Percentiles rank a stretch among this genome's conserved stretches.
Conservation (phyloP, 2,329 filamentous ascomycete genomes). For the Epicoccum nigrum region DNA sequence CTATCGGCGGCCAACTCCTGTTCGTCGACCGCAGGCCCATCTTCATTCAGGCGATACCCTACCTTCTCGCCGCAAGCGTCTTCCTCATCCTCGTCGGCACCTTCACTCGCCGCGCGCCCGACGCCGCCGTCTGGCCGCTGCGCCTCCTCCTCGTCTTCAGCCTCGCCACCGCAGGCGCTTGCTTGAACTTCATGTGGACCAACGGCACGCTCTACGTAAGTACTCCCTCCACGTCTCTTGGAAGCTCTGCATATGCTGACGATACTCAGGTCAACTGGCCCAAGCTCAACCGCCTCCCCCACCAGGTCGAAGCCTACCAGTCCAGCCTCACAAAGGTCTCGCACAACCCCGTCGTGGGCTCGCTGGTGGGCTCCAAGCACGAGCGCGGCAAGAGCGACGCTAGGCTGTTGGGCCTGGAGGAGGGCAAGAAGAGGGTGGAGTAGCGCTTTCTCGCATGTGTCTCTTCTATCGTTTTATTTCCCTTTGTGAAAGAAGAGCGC, state of each 20-base stretch:
- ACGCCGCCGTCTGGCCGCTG: constrained; percentile 78
- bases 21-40: constrained; percentile 87
- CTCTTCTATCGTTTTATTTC: no score
- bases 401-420: constrained; percentile 83
- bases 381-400: constrained; percentile 85
- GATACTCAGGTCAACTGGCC: constrained; percentile 88
- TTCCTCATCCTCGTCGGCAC: constrained; percentile 81
- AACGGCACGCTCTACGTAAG: constrained; percentile 95
- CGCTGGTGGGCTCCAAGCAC: constrained; percentile 69
- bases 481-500: neutral
- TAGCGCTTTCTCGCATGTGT: no score
- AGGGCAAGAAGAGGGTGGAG: constrained; percentile 98
- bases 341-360: constrained; percentile 81
- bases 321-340: constrained; percentile 83
- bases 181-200: constrained; percentile 74
- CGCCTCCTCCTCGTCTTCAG: constrained; percentile 83
- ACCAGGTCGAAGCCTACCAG: constrained; percentile 84
- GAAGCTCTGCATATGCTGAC: constrained; percentile 17
- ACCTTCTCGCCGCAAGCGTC: constrained; percentile 81
- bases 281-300: constrained; percentile 87
- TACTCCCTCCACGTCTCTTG: neutral
- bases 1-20: constrained; percentile 72
- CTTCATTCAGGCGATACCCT: constrained; percentile 91
- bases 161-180: constrained; percentile 72
- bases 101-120: constrained; percentile 73